These are phyloP conservation scores for Diaporthe sp. DNA, from an alignment of 2,329 filamentous ascomycete species.

Conservation along the genomic window DNA sequence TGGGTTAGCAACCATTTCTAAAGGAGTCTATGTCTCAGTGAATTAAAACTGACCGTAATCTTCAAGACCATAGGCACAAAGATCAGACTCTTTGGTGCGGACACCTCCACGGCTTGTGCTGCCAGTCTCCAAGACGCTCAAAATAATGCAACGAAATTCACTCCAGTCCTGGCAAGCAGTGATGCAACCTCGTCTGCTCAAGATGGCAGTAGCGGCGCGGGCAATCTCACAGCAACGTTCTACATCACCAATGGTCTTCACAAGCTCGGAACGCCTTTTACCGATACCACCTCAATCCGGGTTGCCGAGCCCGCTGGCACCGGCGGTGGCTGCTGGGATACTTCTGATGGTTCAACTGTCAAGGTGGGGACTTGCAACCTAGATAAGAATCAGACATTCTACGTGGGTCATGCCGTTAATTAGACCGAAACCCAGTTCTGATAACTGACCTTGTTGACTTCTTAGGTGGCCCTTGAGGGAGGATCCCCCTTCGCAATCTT, in stretches of 20 bases:
- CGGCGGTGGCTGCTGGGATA: conserved; percentile 9
- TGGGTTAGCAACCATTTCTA: background rate
- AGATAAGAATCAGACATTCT: conserved; percentile 7
- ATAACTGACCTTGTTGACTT: background rate
- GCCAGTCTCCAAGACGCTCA: conserved; percentile 5
- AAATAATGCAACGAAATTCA: background rate
- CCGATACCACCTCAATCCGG: background rate
- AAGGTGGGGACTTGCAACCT: background rate
- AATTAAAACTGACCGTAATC: background rate
- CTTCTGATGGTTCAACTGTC: background rate
- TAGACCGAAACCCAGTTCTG: too few species aligned
- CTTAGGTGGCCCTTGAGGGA: background rate
- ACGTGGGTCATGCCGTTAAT: background rate
- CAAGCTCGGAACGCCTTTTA: background rate
- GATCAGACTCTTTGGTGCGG: background rate
- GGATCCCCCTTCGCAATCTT: background rate
- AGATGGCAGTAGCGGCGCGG: background rate
- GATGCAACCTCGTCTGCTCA: background rate
- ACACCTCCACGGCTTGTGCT: background rate
- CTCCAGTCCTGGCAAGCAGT: conserved; percentile 4
- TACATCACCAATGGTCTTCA: conserved; percentile 2
- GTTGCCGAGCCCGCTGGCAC: background rate
- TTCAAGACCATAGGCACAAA: background rate
- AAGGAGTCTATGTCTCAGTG: background rate
- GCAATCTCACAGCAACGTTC: background rate